A percentile compares a stretch with the other conserved stretches of the same genome.
These are phyloP conservation scores for Aspergillus cejpii DNA, from an alignment of 2,329 filamentous ascomycete species.

Conservation along the genomic window DNA sequence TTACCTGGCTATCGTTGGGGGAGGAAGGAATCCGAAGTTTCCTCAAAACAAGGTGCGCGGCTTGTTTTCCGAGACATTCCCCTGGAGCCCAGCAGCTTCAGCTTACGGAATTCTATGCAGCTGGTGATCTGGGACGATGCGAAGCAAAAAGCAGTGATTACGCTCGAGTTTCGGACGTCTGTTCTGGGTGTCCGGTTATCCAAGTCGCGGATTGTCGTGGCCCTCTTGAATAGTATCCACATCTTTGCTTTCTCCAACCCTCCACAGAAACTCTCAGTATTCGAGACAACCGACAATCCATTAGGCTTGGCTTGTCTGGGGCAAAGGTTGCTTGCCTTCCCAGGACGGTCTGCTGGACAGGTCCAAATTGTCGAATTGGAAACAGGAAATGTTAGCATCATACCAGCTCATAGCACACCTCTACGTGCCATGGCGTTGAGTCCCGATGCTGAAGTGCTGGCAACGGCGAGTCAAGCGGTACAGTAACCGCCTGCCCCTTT, in stretches of 20 bases:
- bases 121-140: constrained; percentile 88
- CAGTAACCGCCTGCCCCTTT: constrained; percentile 7
- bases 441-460: constrained; percentile 70
- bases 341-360: constrained; percentile 79
- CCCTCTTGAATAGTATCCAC: constrained; percentile 72
- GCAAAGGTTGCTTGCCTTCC: constrained; percentile 68
- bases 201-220: constrained; percentile 68
- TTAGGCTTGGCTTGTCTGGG: constrained; percentile 73
- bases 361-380: constrained; percentile 77
- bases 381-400: constrained; percentile 81
- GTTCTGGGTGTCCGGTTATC: constrained; percentile 74
- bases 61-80: not conserved
- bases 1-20: constrained; percentile 83
- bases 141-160: constrained; percentile 67
- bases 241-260: constrained; percentile 72
- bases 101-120: constrained; percentile 17
- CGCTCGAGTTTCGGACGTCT: constrained; percentile 69
- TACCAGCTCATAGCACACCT: constrained; percentile 77
- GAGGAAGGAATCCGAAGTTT: constrained; percentile 77
- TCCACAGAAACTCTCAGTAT: constrained; percentile 63
- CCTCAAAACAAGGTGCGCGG: constrained; percentile 68
- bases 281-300: constrained; percentile 80
- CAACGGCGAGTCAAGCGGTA: constrained; percentile 80
- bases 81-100: not conserved
- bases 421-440: constrained; percentile 75